These are phyloP conservation scores for Corrigiola litoralis DNA, from an alignment of 179 eudicot species.

Conservation along the genomic window DNA sequence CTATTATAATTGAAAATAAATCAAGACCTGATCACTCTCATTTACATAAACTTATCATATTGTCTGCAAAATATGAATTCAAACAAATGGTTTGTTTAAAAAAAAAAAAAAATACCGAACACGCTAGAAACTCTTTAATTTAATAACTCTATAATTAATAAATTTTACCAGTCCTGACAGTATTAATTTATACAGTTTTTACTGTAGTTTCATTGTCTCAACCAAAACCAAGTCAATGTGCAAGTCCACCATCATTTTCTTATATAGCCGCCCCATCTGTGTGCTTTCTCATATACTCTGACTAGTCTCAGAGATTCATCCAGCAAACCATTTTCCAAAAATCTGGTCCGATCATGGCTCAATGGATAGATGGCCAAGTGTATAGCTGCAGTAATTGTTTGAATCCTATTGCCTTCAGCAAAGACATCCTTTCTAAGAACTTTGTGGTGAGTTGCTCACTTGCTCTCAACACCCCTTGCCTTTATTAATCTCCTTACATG, in stretches of 20 bases:
- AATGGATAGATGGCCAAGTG: background rate
- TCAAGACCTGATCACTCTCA: too few species aligned
- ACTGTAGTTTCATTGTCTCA: background rate
- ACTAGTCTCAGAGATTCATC: background rate
- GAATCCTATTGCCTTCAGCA: constrained; percentile 24
- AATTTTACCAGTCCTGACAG: too few species aligned
- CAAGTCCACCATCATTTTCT: background rate
- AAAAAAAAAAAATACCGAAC: too few species aligned
- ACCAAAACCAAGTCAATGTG: constrained; percentile 2
- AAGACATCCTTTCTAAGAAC: constrained; percentile 21
- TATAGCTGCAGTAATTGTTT: constrained; percentile 23
- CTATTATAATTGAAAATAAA: too few species aligned
- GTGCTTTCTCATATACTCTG: background rate
- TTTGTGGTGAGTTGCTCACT: constrained; percentile 9
- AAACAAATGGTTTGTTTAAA: too few species aligned
- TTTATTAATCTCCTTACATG: too few species aligned
- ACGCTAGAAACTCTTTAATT: too few species aligned
- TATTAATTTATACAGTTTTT: too few species aligned
- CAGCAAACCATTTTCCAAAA: background rate
- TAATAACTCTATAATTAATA: too few species aligned
- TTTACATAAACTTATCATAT: too few species aligned
- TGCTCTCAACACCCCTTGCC: background rate
- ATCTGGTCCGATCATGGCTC: constrained; percentile 3
- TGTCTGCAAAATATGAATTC: too few species aligned
- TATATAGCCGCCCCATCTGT: background rate